Evolutionary conservation across 768 basidiomycete genomes (phyloP), one percentile per base, ranked within the genome.

Genomic region (Suillus subalutaceus): DNA sequence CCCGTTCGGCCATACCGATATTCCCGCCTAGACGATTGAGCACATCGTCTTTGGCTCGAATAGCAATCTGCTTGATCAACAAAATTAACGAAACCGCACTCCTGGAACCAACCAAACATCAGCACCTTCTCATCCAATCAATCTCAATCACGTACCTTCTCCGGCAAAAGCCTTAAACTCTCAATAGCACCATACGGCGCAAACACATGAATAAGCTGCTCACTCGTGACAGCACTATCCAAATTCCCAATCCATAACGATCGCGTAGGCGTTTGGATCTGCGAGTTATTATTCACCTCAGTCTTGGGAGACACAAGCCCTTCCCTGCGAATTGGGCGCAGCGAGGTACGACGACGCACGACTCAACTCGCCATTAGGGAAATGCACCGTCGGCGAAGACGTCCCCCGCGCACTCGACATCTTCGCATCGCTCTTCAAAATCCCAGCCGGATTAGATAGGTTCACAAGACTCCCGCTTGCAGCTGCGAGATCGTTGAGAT

Each of bases 41-140:
- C 48, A 99, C 96, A 78, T 99, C 97, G 35, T 99, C 97, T 75
- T 97, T 97, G 15, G 97, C 97, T 65, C 94, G 90, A 69, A 99
- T 90, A n/a, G 97, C 97, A 77, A n/a, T 99, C 97, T 1, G 88
- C 85, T 75, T 93, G 92, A 69, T 97, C 96, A 55, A 97, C 94
- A 75, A 97, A 99, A 76, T 99, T 99, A 75, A 99, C 96, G 75
- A 99, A 99, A 10, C 97, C 97, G 74, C 97, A 99, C 77, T 97
- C 96, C 96, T 98, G 67, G 32, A 37, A 56, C 41, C 57, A 41
- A 20, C 18, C 40, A 60, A 60, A 65, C n/a, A 41, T 77, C n/a
- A 77, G 74, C 4, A 23, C n/a, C 30, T 59, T 37, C 61, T 40
- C 57, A 52, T 65, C 26, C 67, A 69, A 38, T 4, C 15, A 15